phyloP scores from a whole-genome alignment of 805 yeast species.

The Blastobotrys robertii region DNA sequence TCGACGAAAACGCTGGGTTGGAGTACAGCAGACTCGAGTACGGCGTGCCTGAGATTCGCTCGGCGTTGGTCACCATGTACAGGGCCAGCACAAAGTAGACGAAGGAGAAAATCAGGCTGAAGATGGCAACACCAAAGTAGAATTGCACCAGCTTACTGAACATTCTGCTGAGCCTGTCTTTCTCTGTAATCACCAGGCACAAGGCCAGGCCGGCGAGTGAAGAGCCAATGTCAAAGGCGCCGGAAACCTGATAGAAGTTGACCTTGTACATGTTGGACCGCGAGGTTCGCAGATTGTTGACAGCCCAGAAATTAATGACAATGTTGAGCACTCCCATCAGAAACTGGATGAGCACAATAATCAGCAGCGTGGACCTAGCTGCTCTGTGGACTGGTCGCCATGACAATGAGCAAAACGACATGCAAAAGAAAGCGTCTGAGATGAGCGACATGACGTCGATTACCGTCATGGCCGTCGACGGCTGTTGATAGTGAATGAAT shows the following conservation, averaged over 20 bases:
- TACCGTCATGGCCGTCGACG: constrained; percentile 1
- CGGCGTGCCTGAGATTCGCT: not conserved
- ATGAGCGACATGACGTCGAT: not conserved
- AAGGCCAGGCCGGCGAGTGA: constrained; percentile 12
- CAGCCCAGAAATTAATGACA: constrained; percentile 4
- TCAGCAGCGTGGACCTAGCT: constrained; percentile 1
- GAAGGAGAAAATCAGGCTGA: not conserved
- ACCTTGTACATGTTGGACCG: not conserved
- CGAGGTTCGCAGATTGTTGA: not conserved
- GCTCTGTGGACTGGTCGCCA: constrained; percentile 4
- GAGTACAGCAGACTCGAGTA: constrained; percentile 2
- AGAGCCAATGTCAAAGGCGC: constrained; percentile 17
- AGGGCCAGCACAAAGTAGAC: not conserved
- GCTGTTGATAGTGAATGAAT: too few relatives aligned
- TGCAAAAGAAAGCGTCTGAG: constrained; percentile 1
- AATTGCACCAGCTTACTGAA: not conserved
- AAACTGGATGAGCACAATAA: constrained; percentile 1
- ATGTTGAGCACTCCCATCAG: constrained; percentile 4
- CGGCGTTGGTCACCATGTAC: not conserved
- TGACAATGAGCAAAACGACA: constrained; percentile 3
- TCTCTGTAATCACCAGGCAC: constrained; percentile 1
- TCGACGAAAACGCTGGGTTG: constrained; percentile 11
- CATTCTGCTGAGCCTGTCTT: constrained; percentile 2
- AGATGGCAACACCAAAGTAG: not conserved
- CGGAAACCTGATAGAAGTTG: constrained; percentile 4